Conservation (phyloP, 2,329 filamentous ascomycete genomes). For the Orbilia quercus region DNA sequence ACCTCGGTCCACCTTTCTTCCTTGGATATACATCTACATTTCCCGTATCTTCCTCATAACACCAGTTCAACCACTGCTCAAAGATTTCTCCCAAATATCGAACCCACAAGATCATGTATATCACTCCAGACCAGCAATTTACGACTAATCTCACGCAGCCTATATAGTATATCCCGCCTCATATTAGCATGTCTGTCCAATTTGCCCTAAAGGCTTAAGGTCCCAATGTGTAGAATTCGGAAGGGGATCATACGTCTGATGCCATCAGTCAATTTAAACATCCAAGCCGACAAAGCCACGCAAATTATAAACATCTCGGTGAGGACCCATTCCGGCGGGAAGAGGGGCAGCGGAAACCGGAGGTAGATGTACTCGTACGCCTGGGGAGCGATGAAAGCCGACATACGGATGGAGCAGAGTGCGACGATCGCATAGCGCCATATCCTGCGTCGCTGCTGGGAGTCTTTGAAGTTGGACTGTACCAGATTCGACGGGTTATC, state of each 20-base stretch:
- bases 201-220: too few relatives aligned
- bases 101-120: not conserved
- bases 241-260: not conserved
- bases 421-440: not conserved
- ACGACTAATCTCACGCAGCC: not conserved
- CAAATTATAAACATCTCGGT: not conserved
- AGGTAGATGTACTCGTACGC: slow-evolving; percentile 7
- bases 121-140: not conserved
- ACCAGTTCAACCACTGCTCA: slow-evolving; percentile 8
- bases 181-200: too few relatives aligned
- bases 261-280: not conserved
- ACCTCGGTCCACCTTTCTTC: not conserved
- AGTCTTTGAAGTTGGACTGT: not conserved
- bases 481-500: not conserved
- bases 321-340: slow-evolving; percentile 9
- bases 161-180: slow-evolving; percentile 1
- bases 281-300: not conserved
- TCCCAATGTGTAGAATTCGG: too few relatives aligned
- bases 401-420: not conserved
- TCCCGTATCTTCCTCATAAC: not conserved
- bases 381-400: not conserved
- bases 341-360: slow-evolving; percentile 1
- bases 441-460: not conserved
- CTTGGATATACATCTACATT: not conserved
- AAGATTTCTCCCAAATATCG: not conserved